Evolutionary conservation across 768 basidiomycete genomes (phyloP).

Genomic region (Boletellus ananiceps): DNA sequence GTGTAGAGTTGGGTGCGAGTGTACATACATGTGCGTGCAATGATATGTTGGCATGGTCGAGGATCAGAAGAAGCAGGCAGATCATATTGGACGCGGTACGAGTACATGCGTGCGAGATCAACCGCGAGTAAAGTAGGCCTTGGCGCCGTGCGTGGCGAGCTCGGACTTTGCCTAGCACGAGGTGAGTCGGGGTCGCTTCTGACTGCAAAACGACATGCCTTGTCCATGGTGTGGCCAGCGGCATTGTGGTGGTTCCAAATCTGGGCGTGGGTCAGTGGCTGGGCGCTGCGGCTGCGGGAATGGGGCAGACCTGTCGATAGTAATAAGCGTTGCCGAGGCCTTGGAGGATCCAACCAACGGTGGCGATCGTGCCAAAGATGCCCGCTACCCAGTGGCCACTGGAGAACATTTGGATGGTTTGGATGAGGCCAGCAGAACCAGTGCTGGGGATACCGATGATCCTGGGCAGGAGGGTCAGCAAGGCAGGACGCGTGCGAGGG

Average conservation of each 20-base stretch:
- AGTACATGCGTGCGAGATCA: conserved; percentile 34
- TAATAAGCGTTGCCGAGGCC: conserved; percentile 77
- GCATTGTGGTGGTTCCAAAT: conserved; percentile 76
- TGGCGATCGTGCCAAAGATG: conserved; percentile 74
- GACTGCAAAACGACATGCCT: conserved; percentile 43
- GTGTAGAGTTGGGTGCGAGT: neutral
- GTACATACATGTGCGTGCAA: conserved; percentile 7
- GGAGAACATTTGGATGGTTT: conserved; percentile 79
- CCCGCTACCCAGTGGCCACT: conserved; percentile 72
- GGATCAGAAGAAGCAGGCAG: neutral
- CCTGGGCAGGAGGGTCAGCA: conserved; percentile 43
- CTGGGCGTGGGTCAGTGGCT: conserved; percentile 33
- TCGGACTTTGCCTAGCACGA: conserved; percentile 70
- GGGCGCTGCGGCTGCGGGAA: conserved; percentile 9
- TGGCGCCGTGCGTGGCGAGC: conserved; percentile 78
- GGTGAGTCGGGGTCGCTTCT: conserved; percentile 4
- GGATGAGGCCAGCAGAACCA: conserved; percentile 92
- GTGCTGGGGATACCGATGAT: conserved; percentile 94
- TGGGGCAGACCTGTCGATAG: conserved; percentile 61
- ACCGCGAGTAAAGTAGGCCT: conserved; percentile 83
- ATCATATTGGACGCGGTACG: conserved; percentile 8
- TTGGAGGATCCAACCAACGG: conserved; percentile 85
- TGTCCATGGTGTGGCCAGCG: conserved; percentile 84
- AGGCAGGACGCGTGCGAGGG: conserved; percentile 6
- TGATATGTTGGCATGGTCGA: conserved; percentile 13